These are phyloP conservation scores for Podospora conica DNA, from an alignment of 495 filamentous ascomycete genomes.

Conservation along the genomic window DNA sequence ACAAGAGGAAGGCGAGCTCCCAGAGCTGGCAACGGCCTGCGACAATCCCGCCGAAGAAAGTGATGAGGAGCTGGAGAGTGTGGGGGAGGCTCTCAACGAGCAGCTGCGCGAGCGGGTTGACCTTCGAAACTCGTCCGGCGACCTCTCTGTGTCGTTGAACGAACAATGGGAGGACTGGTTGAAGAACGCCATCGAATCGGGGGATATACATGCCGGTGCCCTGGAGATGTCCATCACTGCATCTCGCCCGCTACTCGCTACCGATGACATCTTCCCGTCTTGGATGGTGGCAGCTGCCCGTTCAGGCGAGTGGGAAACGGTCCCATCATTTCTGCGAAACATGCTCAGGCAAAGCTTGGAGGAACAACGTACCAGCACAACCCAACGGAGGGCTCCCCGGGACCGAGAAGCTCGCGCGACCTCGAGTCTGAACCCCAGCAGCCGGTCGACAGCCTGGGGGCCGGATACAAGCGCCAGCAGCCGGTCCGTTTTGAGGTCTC, in stretches of 20 bases:
- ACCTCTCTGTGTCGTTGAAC: conserved; percentile 58
- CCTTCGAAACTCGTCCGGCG: conserved; percentile 53
- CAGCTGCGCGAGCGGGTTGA: conserved; percentile 64
- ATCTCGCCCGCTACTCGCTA: conserved; percentile 21
- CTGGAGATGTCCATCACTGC: conserved; percentile 26
- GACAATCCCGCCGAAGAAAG: conserved; percentile 55
- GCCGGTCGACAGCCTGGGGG: not conserved
- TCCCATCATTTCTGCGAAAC: conserved; percentile 44
- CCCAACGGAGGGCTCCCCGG: not conserved
- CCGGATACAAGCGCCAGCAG: not conserved
- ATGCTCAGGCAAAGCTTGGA: conserved; percentile 39
- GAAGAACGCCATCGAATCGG: conserved; percentile 67
- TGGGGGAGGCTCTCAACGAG: conserved; percentile 65
- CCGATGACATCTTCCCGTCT: conserved; percentile 37
- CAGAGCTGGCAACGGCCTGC: conserved; percentile 47
- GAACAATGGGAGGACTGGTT: conserved; percentile 83
- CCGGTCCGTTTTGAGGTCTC: not conserved
- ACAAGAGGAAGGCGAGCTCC: conserved; percentile 29
- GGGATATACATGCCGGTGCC: conserved; percentile 40
- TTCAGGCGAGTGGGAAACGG: conserved; percentile 47
- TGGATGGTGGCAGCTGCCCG: conserved; percentile 40
- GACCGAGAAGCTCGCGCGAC: not conserved
- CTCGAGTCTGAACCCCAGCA: not conserved
- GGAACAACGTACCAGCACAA: not conserved
- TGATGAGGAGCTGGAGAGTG: conserved; percentile 63